Conservation (phyloP, 1,284 basidiomycete species). For the Termitomyces sp. region DNA sequence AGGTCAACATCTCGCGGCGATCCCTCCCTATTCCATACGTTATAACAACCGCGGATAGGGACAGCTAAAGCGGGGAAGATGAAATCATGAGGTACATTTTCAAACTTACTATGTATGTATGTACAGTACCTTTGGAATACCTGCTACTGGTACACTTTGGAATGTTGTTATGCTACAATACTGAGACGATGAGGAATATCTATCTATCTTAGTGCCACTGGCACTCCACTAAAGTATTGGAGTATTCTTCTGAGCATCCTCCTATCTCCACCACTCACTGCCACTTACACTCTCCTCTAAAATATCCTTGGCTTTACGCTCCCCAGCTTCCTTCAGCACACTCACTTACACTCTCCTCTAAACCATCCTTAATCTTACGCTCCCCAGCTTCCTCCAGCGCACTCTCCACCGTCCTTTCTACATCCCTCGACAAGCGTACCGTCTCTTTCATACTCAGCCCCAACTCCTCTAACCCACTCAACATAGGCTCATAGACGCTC, state of each 20-base stretch:
- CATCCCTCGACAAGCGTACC: background rate
- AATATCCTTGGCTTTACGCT: background rate
- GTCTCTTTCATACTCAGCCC: constrained; percentile 69
- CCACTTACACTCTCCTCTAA: background rate
- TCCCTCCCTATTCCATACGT: constrained; percentile 40
- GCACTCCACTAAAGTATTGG: background rate
- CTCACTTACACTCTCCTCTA: no score
- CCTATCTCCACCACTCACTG: background rate
- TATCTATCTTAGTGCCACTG: background rate
- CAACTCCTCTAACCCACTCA: constrained; percentile 53
- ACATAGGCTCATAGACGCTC: constrained; percentile 57
- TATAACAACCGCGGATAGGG: constrained; percentile 23
- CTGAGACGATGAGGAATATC: background rate
- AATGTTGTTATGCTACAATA: background rate
- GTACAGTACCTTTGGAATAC: background rate
- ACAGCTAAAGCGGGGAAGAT: background rate
- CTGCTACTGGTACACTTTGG: background rate
- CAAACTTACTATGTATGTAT: background rate
- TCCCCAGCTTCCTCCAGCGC: background rate
- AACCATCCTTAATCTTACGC: no score
- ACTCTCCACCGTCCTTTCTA: background rate
- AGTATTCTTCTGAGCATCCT: background rate
- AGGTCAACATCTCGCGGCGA: constrained; percentile 39
- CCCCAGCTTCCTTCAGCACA: background rate
- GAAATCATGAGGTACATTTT: no score